Evolutionary conservation across 176 grass and related monocot genomes (phyloP).

Genomic region (Elymus sibiricus): DNA sequence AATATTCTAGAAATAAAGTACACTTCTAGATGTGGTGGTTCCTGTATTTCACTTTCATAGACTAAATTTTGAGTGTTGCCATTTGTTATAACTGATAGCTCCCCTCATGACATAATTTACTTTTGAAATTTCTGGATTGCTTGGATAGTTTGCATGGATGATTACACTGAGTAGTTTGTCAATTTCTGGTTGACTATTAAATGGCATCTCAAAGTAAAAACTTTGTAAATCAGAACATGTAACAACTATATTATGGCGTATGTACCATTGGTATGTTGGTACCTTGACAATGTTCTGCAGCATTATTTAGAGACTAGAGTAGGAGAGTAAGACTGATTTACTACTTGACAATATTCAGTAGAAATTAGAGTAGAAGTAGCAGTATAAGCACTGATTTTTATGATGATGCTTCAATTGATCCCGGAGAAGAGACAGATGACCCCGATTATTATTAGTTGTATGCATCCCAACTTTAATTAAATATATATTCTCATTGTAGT

Average conservation of each 20-base stretch:
- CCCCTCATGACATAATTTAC: conserved; percentile 13
- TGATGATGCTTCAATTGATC: too few species aligned
- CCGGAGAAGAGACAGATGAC: too few species aligned
- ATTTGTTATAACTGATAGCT: conserved; percentile 37
- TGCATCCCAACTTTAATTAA: too few species aligned
- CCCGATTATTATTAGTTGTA: too few species aligned
- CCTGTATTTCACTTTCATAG: background rate
- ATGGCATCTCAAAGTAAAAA: background rate
- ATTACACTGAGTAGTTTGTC: background rate
- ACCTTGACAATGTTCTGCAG: background rate
- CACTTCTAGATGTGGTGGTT: background rate
- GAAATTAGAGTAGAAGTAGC: too few species aligned
- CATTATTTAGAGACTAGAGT: too few species aligned
- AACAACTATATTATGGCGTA: background rate
- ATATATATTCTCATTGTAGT: too few species aligned
- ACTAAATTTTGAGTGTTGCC: background rate
- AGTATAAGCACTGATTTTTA: too few species aligned
- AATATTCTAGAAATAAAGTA: too few species aligned
- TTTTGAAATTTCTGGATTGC: background rate
- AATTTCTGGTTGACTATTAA: background rate
- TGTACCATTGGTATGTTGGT: background rate
- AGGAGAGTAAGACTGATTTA: too few species aligned
- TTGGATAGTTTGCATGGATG: background rate
- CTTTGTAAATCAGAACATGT: background rate
- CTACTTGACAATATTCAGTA: too few species aligned